These are phyloP conservation scores for Miamiensis avidus DNA, from an alignment of 169 alveolate genomes.

Conservation along the genomic window DNA sequence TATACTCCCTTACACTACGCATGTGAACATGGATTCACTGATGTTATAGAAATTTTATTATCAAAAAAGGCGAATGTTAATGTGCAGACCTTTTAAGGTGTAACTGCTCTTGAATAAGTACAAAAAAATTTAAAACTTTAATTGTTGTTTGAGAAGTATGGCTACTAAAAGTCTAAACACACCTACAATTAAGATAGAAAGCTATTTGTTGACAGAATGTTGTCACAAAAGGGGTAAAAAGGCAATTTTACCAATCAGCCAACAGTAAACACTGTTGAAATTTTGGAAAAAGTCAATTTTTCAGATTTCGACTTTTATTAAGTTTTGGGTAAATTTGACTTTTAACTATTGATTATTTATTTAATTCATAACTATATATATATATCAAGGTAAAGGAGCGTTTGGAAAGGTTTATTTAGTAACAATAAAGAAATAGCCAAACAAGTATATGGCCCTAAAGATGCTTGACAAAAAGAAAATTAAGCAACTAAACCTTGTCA, in stretches of 20 bases:
- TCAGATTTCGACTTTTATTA: conserved; percentile 13
- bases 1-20: conserved; percentile 31
- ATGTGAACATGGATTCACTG: background rate
- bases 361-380: too few species aligned
- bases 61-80: conserved; percentile 31
- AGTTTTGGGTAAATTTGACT: conserved; percentile 20
- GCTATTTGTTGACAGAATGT: background rate
- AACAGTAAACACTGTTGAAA: background rate
- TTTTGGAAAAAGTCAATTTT: background rate
- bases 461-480: conserved; percentile 56
- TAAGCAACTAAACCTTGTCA: conserved; percentile 42
- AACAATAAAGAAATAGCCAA: conserved; percentile 5
- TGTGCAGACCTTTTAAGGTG: background rate
- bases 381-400: too few species aligned
- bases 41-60: conserved; percentile 20
- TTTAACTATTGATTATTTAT: too few species aligned
- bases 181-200: background rate
- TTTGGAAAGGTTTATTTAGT: conserved; percentile 46
- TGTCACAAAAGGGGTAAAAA: background rate
- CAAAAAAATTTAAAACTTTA: too few species aligned
- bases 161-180: background rate
- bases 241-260: too few species aligned
- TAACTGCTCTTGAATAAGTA: background rate
- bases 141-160: background rate
- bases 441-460: conserved; percentile 72